A percentile compares a stretch with the other conserved stretches of the same genome.
Conservation (phyloP, 2,329 filamentous ascomycete genomes). For the Metarhizium anisopliae region DNA sequence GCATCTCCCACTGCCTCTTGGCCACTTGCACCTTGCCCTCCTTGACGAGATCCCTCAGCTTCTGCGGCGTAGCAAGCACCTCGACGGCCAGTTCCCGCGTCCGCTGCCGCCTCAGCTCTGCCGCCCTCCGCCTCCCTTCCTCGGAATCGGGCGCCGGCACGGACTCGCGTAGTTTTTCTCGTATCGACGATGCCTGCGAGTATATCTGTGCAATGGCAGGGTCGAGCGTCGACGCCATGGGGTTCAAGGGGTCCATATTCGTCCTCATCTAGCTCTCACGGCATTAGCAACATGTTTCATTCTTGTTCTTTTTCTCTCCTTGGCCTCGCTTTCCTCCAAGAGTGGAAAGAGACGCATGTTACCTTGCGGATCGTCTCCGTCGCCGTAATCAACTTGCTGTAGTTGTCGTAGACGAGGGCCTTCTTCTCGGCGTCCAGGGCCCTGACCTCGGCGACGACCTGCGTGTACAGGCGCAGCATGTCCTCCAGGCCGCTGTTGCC, state of each 20-base stretch:
- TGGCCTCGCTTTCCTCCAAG: no score
- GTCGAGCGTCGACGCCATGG: slow-evolving; percentile 63
- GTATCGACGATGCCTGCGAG: slow-evolving; percentile 46
- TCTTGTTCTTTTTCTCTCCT: no score
- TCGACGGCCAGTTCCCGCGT: slow-evolving; percentile 51
- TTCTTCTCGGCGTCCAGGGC: slow-evolving; percentile 94
- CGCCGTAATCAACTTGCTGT: slow-evolving; percentile 91
- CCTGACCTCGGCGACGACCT: slow-evolving; percentile 69
- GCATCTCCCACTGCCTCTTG: slow-evolving; percentile 45
- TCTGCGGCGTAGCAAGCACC: slow-evolving; percentile 51
- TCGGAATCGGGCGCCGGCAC: slow-evolving; percentile 37
- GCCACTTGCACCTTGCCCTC: slow-evolving; percentile 55
- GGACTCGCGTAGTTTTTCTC: slow-evolving; percentile 38
- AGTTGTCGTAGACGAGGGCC: slow-evolving; percentile 96
- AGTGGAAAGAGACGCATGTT: neutral
- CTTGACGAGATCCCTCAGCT: slow-evolving; percentile 47
- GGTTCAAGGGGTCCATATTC: slow-evolving; percentile 72
- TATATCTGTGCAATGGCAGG: slow-evolving; percentile 70
- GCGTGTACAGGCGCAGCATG: slow-evolving; percentile 60
- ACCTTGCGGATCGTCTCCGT: slow-evolving; percentile 89
- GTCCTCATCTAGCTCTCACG: slow-evolving; percentile 53
- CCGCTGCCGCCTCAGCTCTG: slow-evolving; percentile 23
- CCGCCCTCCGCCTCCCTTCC: slow-evolving; percentile 24
- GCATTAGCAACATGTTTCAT: neutral
- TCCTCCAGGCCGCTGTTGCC: slow-evolving; percentile 57